Evolutionary conservation across 2,329 filamentous ascomycete species (phyloP).

Genomic region (Cladophialophora carrionii): DNA sequence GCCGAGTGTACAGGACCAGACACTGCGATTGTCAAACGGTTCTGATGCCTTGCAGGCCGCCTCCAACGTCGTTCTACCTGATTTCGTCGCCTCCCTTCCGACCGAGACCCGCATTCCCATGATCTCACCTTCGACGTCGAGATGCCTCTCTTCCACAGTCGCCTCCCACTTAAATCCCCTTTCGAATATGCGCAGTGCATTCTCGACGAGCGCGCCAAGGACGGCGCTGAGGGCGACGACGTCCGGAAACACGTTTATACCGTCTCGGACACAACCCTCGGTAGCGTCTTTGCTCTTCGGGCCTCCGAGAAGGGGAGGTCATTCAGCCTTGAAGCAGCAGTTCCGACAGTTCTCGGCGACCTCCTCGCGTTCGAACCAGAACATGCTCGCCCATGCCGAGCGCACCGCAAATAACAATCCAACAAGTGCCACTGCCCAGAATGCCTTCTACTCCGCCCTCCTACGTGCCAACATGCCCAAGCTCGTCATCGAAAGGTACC

Average conservation of each 20-base stretch:
- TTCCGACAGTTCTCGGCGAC: constrained; percentile 34
- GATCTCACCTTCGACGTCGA: constrained; percentile 23
- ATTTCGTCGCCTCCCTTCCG: constrained; percentile 27
- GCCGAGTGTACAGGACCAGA: constrained; percentile 8
- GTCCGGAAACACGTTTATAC: constrained; percentile 1
- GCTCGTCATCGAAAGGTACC: constrained; percentile 87
- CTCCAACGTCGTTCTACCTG: constrained; percentile 20
- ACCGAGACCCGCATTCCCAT: constrained; percentile 16
- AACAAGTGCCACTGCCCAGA: constrained; percentile 81
- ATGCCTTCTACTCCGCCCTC: constrained; percentile 89
- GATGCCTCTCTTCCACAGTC: constrained; percentile 22
- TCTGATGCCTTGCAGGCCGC: constrained; percentile 26
- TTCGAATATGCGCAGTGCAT: constrained; percentile 19
- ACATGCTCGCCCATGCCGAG: constrained; percentile 79
- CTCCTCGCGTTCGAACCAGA: constrained; percentile 44
- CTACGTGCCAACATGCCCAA: constrained; percentile 91
- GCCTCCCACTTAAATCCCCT: constrained; percentile 15
- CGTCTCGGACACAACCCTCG: constrained; percentile 11
- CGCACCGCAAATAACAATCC: constrained; percentile 93
- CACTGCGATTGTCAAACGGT: neutral
- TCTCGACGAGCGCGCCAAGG: constrained; percentile 20
- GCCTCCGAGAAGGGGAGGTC: constrained; percentile 16
- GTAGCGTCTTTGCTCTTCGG: constrained; percentile 31
- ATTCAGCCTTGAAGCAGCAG: constrained; percentile 10
- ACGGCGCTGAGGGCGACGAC: constrained; percentile 5